Conservation (phyloP, 2,329 filamentous ascomycete genomes). For the Aureobasidium sp. region DNA sequence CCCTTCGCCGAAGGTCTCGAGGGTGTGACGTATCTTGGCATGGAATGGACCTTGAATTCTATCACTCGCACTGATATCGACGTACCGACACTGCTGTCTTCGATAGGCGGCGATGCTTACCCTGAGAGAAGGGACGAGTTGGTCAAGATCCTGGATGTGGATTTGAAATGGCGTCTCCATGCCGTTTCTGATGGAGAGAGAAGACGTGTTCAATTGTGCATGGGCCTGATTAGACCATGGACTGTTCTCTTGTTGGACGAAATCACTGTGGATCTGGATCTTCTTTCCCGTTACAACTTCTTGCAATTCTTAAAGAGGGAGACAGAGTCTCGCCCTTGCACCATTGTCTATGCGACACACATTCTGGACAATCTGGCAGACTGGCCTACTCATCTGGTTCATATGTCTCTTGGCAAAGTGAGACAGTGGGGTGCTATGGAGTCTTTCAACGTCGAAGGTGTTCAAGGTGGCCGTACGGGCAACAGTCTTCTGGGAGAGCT, state of each 20-base stretch:
- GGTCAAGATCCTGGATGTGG: conserved; percentile 81
- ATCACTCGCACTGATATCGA: conserved; percentile 94
- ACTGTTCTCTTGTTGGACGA: conserved; percentile 85
- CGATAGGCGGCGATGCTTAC: conserved; percentile 80
- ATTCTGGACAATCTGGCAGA: conserved; percentile 90
- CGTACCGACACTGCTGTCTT: conserved; percentile 74
- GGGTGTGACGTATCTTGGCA: conserved; percentile 91
- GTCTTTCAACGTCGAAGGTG: conserved; percentile 54
- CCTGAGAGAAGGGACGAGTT: conserved; percentile 78
- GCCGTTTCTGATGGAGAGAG: conserved; percentile 90
- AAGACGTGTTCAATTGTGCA: conserved; percentile 85
- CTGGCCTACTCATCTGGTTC: conserved; percentile 92
- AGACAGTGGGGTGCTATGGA: conserved; percentile 78
- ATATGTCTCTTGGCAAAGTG: conserved; percentile 85
- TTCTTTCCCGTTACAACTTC: conserved; percentile 78
- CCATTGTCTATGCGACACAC: conserved; percentile 95
- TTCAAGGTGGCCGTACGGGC: conserved; percentile 47
- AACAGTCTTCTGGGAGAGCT: conserved; percentile 83
- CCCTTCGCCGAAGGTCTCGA: conserved; percentile 86
- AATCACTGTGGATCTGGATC: conserved; percentile 92
- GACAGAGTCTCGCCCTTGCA: conserved; percentile 74
- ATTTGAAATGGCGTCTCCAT: conserved; percentile 89
- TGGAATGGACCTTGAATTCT: conserved; percentile 97
- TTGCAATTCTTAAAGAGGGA: conserved; percentile 78
- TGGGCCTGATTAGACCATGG: conserved; percentile 92